phyloP scores from a whole-genome alignment of 2,329 filamentous ascomycete genomes.

The Curvularia hawaiiensis region DNA sequence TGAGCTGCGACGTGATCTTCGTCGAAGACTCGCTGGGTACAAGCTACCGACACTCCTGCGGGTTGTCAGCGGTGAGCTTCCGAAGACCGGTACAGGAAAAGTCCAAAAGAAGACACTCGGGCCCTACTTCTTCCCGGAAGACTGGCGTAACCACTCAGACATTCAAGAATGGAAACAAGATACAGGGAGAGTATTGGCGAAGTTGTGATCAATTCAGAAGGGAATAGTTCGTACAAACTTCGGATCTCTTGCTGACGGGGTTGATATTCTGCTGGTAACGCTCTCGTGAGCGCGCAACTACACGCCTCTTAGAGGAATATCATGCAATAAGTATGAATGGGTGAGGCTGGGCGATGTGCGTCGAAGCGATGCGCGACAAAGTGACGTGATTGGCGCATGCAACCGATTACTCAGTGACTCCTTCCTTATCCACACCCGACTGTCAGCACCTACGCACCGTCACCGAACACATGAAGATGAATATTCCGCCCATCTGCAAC shows the following conservation, averaged over 20 bases:
- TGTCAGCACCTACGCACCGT: not conserved
- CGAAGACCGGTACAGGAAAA: constrained; percentile 57
- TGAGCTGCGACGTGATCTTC: constrained; percentile 51
- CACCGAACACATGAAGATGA: not conserved
- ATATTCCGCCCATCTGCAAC: too few species aligned
- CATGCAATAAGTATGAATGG: not conserved
- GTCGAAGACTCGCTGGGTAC: constrained; percentile 53
- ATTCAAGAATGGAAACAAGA: constrained; percentile 38
- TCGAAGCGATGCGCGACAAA: too few species aligned
- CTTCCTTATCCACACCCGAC: not conserved
- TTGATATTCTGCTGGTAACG: not conserved
- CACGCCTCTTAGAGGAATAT: not conserved
- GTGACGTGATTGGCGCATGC: not conserved
- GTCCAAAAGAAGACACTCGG: constrained; percentile 57
- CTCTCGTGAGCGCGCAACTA: not conserved
- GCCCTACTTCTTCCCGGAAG: constrained; percentile 45
- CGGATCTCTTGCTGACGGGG: not conserved
- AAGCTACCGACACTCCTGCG: constrained; percentile 57
- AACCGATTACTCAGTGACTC: not conserved
- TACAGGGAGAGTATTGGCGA: constrained; percentile 23
- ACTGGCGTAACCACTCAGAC: constrained; percentile 28
- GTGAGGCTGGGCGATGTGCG: not conserved
- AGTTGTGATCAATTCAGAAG: constrained; percentile 19
- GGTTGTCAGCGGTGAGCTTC: constrained; percentile 53
- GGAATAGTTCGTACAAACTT: not conserved